These are phyloP conservation scores for Fraxinus velutina DNA, from an alignment of 305 asterid species.

Conservation along the genomic window DNA sequence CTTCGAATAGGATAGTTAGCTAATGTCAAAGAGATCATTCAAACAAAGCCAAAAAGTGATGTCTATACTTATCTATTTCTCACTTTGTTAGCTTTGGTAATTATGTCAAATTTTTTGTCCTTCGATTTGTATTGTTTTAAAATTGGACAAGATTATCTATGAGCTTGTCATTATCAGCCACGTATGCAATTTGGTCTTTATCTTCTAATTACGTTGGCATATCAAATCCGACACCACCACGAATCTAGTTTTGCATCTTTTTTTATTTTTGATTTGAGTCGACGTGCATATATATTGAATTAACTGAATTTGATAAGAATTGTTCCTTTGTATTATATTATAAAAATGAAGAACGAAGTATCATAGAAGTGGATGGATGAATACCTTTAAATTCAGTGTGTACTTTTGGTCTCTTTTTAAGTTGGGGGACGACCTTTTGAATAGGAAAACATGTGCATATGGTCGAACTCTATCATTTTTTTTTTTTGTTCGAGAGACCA, in stretches of 20 bases:
- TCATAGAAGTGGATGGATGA: not conserved
- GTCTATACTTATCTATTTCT: not conserved
- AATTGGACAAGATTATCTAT: not conserved
- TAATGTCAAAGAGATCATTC: not conserved
- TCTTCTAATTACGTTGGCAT: not conserved
- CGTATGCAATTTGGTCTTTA: not conserved
- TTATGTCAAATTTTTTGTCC: not conserved
- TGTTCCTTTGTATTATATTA: not conserved
- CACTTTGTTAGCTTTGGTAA: not conserved
- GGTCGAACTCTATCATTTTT: not conserved
- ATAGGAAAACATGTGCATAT: too few relatives aligned
- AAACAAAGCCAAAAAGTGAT: not conserved
- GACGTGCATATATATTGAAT: not conserved
- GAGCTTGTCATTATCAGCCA: not conserved
- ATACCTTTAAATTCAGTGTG: not conserved
- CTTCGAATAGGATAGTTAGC: not conserved
- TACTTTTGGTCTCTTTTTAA: not conserved
- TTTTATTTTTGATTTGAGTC: not conserved
- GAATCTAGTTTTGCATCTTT: not conserved
- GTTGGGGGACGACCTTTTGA: not conserved
- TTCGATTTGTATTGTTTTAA: not conserved
- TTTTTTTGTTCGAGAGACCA: not conserved
- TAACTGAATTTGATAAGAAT: not conserved
- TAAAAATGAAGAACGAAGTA: not conserved
- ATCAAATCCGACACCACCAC: not conserved